These are phyloP conservation scores for Crithidia mellificae DNA, from an alignment of 208 protist genomes.

Conservation along the genomic window DNA sequence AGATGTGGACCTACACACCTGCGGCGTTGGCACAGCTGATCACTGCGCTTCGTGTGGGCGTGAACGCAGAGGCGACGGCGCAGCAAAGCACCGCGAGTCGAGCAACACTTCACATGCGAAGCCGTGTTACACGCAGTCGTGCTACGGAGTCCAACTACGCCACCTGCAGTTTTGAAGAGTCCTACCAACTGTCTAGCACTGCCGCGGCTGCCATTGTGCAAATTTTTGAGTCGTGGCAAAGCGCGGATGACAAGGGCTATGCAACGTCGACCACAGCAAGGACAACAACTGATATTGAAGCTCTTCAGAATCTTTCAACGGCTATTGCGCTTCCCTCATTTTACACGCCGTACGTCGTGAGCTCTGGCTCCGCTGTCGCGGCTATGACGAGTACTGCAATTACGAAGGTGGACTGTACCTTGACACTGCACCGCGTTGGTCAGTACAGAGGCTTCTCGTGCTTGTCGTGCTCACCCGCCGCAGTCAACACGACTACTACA, in stretches of 20 bases:
- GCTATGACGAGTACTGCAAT: not conserved
- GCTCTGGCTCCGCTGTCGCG: not conserved
- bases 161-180: conserved; percentile 20
- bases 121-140: conserved; percentile 19
- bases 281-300: too few species aligned
- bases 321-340: conserved; percentile 12
- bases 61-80: not conserved
- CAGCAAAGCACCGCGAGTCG: not conserved
- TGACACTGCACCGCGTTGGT: conserved; percentile 24
- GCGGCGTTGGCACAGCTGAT: conserved; percentile 20
- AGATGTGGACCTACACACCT: conserved; percentile 38
- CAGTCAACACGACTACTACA: not conserved
- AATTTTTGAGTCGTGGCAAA: conserved; percentile 19
- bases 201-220: conserved; percentile 3
- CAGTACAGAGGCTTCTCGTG: conserved; percentile 22
- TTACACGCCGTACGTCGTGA: conserved; percentile 33
- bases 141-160: conserved; percentile 10
- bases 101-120: conserved; percentile 11
- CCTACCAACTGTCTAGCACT: conserved; percentile 22
- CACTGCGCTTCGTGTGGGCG: not conserved
- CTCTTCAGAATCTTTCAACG: not conserved
- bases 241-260: conserved; percentile 3
- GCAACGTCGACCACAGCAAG: too few species aligned
- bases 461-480: conserved; percentile 1
- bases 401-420: conserved; percentile 10